Evolutionary conservation across 805 yeast species (phyloP), one percentile per base, ranked within the genome.

Genomic region (Candida insectorum): DNA sequence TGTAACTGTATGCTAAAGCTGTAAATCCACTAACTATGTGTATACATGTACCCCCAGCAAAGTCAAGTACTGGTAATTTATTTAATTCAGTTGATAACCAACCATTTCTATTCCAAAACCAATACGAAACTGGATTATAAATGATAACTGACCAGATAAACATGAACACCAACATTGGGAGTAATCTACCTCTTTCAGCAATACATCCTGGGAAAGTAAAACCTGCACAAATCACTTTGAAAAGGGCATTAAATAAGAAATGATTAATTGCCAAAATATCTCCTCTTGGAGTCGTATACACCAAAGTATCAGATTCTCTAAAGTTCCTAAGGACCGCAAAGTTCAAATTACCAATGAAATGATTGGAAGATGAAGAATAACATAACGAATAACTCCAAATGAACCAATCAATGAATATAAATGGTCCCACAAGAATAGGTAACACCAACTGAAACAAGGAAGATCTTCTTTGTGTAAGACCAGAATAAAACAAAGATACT

Each of bases 21-120:
- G 73, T 66, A 34, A 65, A 64, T n/a, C 73, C 73, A 43, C 70
- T 59, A 4, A 65, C 69, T 21, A 65, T 48, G 38, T 66, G 73
- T n/a, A 66, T 55, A 41, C 69, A 62, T 28, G 54, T 60, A 8
- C 71, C 73, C 8, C 73, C 73, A 5, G 73, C 71, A 49, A 65
- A 66, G 41, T 66, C 73, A 8, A 65, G 47, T 3, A 65, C 71
- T 0, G 71, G 70, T 3, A 60, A 39, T 20, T 37, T 47, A 11
- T 43, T 37, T 12, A 51, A 45, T 34, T 63, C 64, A 1, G 56
- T 47, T 0, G 68, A 60, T 4, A 66, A 52, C 71, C 71, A 66
- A 7, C 73, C 73, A 30, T 62, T 52, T 15, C 43, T 34, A 41
- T 65, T 65, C 73, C 73, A 66, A 39, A 62, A 58, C 73, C 73